A percentile compares a stretch with the other conserved stretches of the same genome.
These are phyloP conservation scores for Pestalotiopsis sp. DNA, from an alignment of 2,329 filamentous ascomycete genomes.

Conservation along the genomic window DNA sequence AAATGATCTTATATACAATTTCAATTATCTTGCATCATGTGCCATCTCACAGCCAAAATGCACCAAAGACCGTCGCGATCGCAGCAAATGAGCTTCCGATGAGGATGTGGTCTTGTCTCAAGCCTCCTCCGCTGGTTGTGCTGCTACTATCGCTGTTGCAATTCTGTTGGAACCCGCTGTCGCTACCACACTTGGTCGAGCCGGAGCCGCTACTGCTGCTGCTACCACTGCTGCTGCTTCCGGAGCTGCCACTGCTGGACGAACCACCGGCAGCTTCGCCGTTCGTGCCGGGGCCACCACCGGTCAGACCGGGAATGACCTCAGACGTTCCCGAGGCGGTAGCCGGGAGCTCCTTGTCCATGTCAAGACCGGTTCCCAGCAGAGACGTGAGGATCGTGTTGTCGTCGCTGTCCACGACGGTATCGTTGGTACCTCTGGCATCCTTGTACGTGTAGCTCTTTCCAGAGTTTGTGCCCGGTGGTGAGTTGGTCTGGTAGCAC, in stretches of 20 bases:
- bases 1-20: neutral
- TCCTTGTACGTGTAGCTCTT: conserved; percentile 77
- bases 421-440: conserved; percentile 68
- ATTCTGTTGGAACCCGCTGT: conserved; percentile 31
- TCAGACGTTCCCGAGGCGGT: conserved; percentile 26
- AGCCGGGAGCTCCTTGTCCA: conserved; percentile 44
- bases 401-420: conserved; percentile 75
- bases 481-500: conserved; percentile 71
- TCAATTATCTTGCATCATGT: neutral
- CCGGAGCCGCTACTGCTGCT: conserved; percentile 16
- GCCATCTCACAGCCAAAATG: neutral
- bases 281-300: conserved; percentile 32
- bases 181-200: conserved; percentile 15
- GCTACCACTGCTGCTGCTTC: conserved; percentile 13
- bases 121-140: conserved; percentile 17
- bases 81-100: neutral
- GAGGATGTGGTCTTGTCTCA: conserved; percentile 23
- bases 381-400: conserved; percentile 77
- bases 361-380: conserved; percentile 78
- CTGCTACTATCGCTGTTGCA: conserved; percentile 18
- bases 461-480: conserved; percentile 69
- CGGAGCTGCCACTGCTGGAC: conserved; percentile 14
- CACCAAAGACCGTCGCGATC: neutral
- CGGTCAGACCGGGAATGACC: conserved; percentile 31
- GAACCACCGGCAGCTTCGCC: conserved; percentile 28